phyloP scores from a whole-genome alignment of 805 yeast species.

The Metschnikowia sp. region DNA sequence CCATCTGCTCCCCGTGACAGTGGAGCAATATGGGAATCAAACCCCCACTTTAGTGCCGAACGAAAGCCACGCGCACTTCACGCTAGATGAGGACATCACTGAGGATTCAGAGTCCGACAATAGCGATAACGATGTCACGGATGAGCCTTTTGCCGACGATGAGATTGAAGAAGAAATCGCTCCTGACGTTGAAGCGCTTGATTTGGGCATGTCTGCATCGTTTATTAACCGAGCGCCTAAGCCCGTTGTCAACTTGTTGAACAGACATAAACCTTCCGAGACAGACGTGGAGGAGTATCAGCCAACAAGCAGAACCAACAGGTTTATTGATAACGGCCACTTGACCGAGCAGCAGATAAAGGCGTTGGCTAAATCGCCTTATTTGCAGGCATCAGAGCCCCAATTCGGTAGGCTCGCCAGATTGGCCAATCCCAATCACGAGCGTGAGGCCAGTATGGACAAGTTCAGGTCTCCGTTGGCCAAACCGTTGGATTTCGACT shows the following conservation, averaged over 20 bases:
- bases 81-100: constrained; percentile 16
- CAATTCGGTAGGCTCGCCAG: constrained; percentile 44
- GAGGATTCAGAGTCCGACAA: constrained; percentile 10
- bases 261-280: constrained; percentile 11
- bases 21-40: constrained; percentile 21
- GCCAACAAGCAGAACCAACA: constrained; percentile 28
- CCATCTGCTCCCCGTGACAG: constrained; percentile 22
- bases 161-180: constrained; percentile 9
- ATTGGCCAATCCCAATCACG: constrained; percentile 33
- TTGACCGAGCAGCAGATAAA: constrained; percentile 49
- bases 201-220: constrained; percentile 39
- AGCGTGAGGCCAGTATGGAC: constrained; percentile 10
- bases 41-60: constrained; percentile 27
- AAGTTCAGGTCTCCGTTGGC: constrained; percentile 23
- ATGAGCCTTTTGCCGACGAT: constrained; percentile 4
- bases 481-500: constrained; percentile 18
- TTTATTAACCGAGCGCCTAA: constrained; percentile 38
- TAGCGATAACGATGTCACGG: constrained; percentile 5
- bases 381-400: constrained; percentile 59
- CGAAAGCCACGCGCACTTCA: constrained; percentile 18
- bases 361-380: constrained; percentile 54
- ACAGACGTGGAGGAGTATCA: constrained; percentile 30
- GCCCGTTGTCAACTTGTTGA: constrained; percentile 34
- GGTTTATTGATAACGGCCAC: constrained; percentile 22
- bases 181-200: constrained; percentile 30